These are phyloP conservation scores for Toxicodendron radicans DNA, from an alignment of 345 rosid genomes.

Conservation along the genomic window DNA sequence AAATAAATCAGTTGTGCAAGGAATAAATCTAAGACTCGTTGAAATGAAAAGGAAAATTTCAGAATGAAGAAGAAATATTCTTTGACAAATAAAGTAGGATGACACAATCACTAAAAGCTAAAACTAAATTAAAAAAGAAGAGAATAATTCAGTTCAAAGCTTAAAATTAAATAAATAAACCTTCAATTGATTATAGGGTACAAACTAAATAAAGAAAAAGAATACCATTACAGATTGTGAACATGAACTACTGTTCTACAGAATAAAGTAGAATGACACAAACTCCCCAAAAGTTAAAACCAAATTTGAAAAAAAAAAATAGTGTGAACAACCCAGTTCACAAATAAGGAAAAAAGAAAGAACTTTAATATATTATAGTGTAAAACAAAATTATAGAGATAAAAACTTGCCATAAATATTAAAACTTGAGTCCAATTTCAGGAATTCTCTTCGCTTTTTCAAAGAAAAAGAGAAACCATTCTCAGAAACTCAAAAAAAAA, in stretches of 20 bases:
- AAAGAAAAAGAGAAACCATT: slow-evolving; percentile 2
- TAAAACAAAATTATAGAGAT: neutral
- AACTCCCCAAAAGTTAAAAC: neutral
- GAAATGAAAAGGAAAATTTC: no score
- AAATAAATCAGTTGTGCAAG: neutral
- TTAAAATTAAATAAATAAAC: neutral
- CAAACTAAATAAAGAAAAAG: neutral
- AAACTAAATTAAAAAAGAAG: neutral
- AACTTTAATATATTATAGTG: no score
- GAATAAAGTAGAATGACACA: neutral
- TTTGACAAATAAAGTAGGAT: neutral
- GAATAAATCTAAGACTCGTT: neutral
- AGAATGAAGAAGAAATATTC: neutral
- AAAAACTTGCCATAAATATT: neutral
- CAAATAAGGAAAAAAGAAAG: neutral
- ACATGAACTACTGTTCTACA: neutral
- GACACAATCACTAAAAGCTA: neutral
- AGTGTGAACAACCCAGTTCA: neutral
- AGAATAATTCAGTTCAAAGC: neutral
- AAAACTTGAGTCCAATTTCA: neutral
- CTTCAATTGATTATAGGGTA: neutral
- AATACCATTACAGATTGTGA: neutral
- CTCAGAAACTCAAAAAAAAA: neutral
- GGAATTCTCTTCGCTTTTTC: neutral
- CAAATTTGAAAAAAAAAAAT: neutral